Evolutionary conservation across 2,329 filamentous ascomycete species (phyloP).

Genomic region (Hirsutella minnesotensis): DNA sequence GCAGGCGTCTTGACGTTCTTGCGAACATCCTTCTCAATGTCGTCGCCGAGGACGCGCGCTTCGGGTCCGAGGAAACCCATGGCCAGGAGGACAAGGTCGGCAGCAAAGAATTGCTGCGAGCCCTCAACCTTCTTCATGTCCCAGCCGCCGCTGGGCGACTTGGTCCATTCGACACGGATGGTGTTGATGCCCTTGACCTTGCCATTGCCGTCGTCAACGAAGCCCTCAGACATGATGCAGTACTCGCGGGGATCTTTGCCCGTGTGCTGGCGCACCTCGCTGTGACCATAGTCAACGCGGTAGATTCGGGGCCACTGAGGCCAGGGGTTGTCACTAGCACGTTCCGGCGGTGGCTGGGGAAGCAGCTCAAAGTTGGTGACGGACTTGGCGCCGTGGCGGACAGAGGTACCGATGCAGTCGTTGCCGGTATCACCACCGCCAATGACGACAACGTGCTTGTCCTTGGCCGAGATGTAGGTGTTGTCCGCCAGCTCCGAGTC

Average conservation of each 20-base stretch:
- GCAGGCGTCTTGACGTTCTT: conserved; percentile 94
- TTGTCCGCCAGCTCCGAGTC: conserved; percentile 80
- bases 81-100: conserved; percentile 83
- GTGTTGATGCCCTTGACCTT: conserved; percentile 95
- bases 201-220: conserved; percentile 78
- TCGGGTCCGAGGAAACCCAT: conserved; percentile 98
- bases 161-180: conserved; percentile 90
- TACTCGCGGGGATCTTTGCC: conserved; percentile 93
- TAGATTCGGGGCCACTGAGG: conserved; percentile 97
- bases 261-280: conserved; percentile 90
- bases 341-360: conserved; percentile 82
- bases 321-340: conserved; percentile 92
- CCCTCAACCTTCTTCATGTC: conserved; percentile 97
- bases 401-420: conserved; percentile 93
- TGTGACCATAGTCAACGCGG: conserved; percentile 96
- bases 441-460: conserved; percentile 92
- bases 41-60: conserved; percentile 73
- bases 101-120: conserved; percentile 90
- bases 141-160: conserved; percentile 80
- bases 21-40: conserved; percentile 79
- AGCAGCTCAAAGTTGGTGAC: conserved; percentile 95
- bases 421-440: conserved; percentile 97
- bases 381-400: conserved; percentile 89
- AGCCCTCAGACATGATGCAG: conserved; percentile 97
- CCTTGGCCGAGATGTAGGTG: conserved; percentile 86